phyloP scores from a whole-genome alignment of 345 rosid genomes.

The Eucalyptus regnans region DNA sequence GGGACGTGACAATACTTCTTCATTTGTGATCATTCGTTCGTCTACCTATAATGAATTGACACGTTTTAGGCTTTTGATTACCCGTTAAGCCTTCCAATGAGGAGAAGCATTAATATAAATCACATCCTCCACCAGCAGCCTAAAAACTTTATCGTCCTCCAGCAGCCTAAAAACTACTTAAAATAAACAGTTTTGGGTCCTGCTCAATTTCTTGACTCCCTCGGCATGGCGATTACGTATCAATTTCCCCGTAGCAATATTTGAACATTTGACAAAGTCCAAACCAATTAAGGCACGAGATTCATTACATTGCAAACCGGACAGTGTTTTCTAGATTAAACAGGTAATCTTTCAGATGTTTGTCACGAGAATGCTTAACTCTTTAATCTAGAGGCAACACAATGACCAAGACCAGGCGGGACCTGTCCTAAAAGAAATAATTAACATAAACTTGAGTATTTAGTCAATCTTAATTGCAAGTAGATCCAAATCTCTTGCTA shows the following conservation, averaged over 20 bases:
- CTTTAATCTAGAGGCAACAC: neutral
- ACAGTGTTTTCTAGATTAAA: neutral
- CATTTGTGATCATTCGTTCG: too few relatives aligned
- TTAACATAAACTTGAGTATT: neutral
- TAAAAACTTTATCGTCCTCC: neutral
- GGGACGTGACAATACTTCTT: too few relatives aligned
- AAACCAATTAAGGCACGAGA: accelerated
- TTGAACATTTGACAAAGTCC: neutral
- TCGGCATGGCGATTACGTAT: neutral
- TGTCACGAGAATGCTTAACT: neutral
- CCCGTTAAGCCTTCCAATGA: too few relatives aligned
- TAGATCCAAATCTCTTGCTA: neutral
- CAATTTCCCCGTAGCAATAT: neutral
- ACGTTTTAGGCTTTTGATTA: too few relatives aligned
- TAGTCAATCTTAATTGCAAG: neutral
- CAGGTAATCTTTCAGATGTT: neutral
- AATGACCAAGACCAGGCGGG: neutral
- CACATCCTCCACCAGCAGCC: too few relatives aligned
- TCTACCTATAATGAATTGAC: too few relatives aligned
- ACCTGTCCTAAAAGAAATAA: neutral
- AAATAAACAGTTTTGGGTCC: neutral
- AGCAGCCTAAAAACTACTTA: neutral
- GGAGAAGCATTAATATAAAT: too few relatives aligned
- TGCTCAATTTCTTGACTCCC: neutral
- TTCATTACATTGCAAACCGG: neutral